These are phyloP conservation scores for Debaryomyces subglobosus DNA, from an alignment of 1,139 yeast species.

Conservation along the genomic window DNA sequence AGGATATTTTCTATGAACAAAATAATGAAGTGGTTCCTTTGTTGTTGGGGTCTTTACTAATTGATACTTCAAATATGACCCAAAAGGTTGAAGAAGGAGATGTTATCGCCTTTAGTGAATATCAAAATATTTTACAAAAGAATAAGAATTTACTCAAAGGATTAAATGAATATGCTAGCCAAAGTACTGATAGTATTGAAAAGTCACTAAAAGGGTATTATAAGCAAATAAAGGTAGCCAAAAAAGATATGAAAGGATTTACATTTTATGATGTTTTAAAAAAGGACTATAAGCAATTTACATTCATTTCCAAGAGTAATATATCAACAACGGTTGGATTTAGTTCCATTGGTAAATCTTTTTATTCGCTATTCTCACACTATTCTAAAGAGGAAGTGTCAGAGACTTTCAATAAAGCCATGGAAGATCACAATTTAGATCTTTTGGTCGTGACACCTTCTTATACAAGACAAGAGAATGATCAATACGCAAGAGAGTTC, in stretches of 20 bases:
- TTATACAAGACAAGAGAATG: constrained; percentile 44
- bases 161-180: neutral
- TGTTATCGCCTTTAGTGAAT: constrained; percentile 40
- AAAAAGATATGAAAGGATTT: constrained; percentile 65
- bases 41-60: constrained; percentile 65
- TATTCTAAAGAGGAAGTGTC: constrained; percentile 38
- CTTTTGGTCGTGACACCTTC: constrained; percentile 66
- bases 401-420: constrained; percentile 38
- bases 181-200: constrained; percentile 1
- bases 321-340: constrained; percentile 57
- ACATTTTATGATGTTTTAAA: constrained; percentile 61
- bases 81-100: constrained; percentile 63
- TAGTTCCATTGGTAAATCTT: constrained; percentile 70
- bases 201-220: constrained; percentile 27
- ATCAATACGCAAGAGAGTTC: constrained; percentile 60
- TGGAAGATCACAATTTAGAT: constrained; percentile 48
- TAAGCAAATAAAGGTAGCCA: constrained; percentile 51
- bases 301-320: constrained; percentile 36
- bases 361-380: constrained; percentile 54
- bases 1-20: constrained; percentile 18
- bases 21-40: constrained; percentile 47
- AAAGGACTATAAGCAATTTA: constrained; percentile 84
- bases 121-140: constrained; percentile 23
- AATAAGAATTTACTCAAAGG: neutral
- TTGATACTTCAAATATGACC: constrained; percentile 71